Percentiles rank a stretch among this genome's conserved stretches.
Evolutionary conservation across 2,329 filamentous ascomycete genomes (phyloP).

Genomic region (Beauveria scarabaeidicola): DNA sequence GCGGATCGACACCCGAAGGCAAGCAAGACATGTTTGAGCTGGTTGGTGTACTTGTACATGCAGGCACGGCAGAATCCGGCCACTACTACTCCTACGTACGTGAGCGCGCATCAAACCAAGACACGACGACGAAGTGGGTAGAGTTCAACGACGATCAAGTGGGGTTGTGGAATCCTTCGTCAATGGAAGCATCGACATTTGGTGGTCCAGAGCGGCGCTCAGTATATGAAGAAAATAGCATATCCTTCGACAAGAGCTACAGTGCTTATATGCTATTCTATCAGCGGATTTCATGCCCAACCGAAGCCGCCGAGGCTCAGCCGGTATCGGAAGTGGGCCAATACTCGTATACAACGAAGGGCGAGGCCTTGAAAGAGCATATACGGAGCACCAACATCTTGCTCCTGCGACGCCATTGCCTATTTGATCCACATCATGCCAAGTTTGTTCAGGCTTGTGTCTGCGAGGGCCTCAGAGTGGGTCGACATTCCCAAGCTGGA

Average conservation of each 20-base stretch:
- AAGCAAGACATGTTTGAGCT: slow-evolving; percentile 78
- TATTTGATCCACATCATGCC: slow-evolving; percentile 66
- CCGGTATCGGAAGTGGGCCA: background rate
- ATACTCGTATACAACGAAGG: slow-evolving; percentile 27
- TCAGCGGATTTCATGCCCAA: slow-evolving; percentile 64
- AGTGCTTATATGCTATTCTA: slow-evolving; percentile 99
- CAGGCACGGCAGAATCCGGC: slow-evolving; percentile 84
- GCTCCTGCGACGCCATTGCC: slow-evolving; percentile 66
- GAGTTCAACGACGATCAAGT: slow-evolving; percentile 94
- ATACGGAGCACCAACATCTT: slow-evolving; percentile 66
- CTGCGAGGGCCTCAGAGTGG: background rate
- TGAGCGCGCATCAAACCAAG: slow-evolving; percentile 53
- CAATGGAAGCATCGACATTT: slow-evolving; percentile 71
- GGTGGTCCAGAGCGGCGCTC: slow-evolving; percentile 56
- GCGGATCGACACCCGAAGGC: slow-evolving; percentile 45
- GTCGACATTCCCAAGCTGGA: background rate
- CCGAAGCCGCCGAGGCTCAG: slow-evolving; percentile 14
- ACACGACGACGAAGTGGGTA: slow-evolving; percentile 55
- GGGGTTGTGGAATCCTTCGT: slow-evolving; percentile 60
- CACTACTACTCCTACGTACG: slow-evolving; percentile 97
- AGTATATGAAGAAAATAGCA: slow-evolving; percentile 35
- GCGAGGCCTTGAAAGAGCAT: slow-evolving; percentile 40
- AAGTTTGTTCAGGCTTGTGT: slow-evolving; percentile 58
- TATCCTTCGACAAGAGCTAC: slow-evolving; percentile 58
- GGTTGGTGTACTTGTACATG: slow-evolving; percentile 90